Evolutionary conservation across 306 rosid genomes (phyloP).

Genomic region (Quercus glauca): DNA sequence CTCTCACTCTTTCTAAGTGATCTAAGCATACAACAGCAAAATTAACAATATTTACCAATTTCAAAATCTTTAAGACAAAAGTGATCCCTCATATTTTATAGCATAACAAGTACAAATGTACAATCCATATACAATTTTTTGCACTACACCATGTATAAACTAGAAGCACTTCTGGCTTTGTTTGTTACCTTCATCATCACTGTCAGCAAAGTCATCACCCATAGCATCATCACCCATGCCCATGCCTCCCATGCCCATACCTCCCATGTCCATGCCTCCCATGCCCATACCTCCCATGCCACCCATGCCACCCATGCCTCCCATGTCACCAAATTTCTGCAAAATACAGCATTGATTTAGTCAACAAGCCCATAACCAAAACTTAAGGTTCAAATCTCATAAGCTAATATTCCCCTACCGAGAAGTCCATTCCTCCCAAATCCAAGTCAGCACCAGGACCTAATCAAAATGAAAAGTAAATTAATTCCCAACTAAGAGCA

Average conservation of each 20-base stretch:
- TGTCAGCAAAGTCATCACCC: constrained; percentile 63
- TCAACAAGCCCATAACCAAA: neutral
- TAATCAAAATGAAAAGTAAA: constrained; percentile 16
- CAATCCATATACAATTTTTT: neutral
- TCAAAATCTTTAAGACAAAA: neutral
- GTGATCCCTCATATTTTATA: neutral
- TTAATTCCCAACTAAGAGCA: constrained; percentile 2
- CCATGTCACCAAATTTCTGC: constrained; percentile 85
- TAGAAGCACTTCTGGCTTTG: neutral
- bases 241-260: constrained; percentile 28
- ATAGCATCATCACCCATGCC: constrained; percentile 30
- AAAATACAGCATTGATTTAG: constrained; percentile 14
- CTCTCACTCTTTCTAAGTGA: neutral
- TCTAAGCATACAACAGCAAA: neutral
- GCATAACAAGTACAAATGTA: neutral
- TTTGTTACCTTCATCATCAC: constrained; percentile 71
- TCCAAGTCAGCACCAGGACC: constrained; percentile 53
- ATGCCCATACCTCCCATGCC: constrained; percentile 7
- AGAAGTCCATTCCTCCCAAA: constrained; percentile 96
- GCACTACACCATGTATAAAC: neutral
- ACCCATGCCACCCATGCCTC: constrained; percentile 15
- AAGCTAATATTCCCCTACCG: constrained; percentile 49
- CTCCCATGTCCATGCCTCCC: constrained; percentile 29
- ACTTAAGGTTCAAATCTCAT: constrained; percentile 1
- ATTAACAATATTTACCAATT: neutral